Conservation (phyloP, 345 rosid genomes). For the Citrus medica region DNA sequence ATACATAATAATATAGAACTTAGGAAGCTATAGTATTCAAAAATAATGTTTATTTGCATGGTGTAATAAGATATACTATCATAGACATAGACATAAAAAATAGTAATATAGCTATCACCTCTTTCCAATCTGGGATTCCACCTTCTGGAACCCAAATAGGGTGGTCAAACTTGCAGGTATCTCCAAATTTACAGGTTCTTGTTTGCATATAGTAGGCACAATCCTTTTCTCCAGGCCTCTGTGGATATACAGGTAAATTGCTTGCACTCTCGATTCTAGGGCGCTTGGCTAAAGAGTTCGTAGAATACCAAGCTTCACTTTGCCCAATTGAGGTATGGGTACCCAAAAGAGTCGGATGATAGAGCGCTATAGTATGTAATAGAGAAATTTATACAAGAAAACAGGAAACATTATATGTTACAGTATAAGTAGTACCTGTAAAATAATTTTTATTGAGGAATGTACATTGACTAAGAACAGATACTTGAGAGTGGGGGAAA, state of each 20-base stretch:
- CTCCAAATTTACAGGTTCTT: conserved; percentile 98
- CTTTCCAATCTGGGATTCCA: conserved; percentile 99
- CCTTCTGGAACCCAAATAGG: conserved; percentile 99
- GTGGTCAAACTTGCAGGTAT: conserved; percentile 99
- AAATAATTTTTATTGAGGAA: conserved; percentile 24
- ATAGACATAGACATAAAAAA: conserved; percentile 34
- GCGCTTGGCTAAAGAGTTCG: conserved; percentile 78
- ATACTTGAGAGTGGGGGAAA: not conserved
- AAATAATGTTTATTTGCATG: conserved; percentile 9
- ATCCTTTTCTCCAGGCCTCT: conserved; percentile 97
- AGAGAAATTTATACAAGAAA: conserved; percentile 48
- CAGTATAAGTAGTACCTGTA: conserved; percentile 38
- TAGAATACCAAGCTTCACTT: conserved; percentile 90
- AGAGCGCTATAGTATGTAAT: conserved; percentile 86
- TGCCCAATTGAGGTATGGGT: conserved; percentile 86
- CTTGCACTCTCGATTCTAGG: conserved; percentile 82
- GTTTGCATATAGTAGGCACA: conserved; percentile 99
- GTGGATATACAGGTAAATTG: conserved; percentile 87
- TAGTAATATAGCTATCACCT: conserved; percentile 83
- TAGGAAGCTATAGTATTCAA: not conserved
- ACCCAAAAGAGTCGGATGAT: conserved; percentile 78
- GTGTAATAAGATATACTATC: conserved; percentile 21
- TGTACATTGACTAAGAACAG: conserved; percentile 14
- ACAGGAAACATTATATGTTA: conserved; percentile 45
- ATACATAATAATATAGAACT: conserved; percentile 4